Conservation (phyloP, 495 filamentous ascomycete genomes). For the Penicillium egyptiacum region DNA sequence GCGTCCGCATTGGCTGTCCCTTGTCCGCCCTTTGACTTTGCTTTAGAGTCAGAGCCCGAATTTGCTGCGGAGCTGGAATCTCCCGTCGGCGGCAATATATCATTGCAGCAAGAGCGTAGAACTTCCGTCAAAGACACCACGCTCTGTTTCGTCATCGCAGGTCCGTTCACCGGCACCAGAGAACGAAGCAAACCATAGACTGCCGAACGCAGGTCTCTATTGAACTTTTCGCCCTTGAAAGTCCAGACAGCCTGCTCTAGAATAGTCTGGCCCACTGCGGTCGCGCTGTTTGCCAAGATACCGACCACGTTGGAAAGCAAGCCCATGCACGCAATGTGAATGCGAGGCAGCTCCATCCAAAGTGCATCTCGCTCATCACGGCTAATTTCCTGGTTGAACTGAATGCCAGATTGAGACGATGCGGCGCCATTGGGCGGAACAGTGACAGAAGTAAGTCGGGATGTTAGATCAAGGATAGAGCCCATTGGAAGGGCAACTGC, state of each 20-base stretch:
- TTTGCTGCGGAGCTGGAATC: constrained; percentile 31
- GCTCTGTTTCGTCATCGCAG: constrained; percentile 59
- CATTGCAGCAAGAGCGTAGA: constrained; percentile 61
- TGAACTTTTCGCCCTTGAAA: constrained; percentile 59
- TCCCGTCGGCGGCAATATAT: constrained; percentile 53
- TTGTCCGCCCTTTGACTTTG: constrained; percentile 39
- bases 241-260: constrained; percentile 69
- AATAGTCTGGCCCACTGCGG: constrained; percentile 56
- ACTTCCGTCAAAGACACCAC: constrained; percentile 58
- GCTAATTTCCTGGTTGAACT: constrained; percentile 65
- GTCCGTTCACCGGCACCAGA: constrained; percentile 61
- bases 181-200: constrained; percentile 57
- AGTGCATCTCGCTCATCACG: constrained; percentile 77
- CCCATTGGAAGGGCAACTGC: constrained; percentile 64
- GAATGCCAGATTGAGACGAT: constrained; percentile 36
- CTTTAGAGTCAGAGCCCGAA: constrained; percentile 32
- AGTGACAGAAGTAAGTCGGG: constrained; percentile 65
- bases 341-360: constrained; percentile 65
- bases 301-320: constrained; percentile 54
- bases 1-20: constrained; percentile 53
- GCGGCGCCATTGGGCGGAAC: constrained; percentile 48
- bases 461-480: constrained; percentile 61
- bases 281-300: constrained; percentile 52
- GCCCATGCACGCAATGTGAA: constrained; percentile 67
- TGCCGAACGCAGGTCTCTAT: constrained; percentile 56